Percentiles rank a stretch among this genome's conserved stretches.
These are phyloP conservation scores for Exophiala bonariae DNA, from an alignment of 2,329 filamentous ascomycete species.

Conservation along the genomic window DNA sequence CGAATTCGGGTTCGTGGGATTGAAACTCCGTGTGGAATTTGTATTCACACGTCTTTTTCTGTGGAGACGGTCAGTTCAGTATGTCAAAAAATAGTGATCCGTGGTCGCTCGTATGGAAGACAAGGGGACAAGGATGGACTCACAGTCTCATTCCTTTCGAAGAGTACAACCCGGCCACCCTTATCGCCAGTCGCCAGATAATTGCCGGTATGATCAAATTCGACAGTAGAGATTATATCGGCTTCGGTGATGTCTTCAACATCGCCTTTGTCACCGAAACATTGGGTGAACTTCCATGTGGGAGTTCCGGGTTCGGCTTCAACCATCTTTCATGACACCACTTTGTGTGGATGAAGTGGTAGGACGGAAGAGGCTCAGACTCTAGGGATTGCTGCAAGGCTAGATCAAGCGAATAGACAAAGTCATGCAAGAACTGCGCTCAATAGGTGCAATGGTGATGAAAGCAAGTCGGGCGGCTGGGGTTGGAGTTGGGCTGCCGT, in stretches of 20 bases:
- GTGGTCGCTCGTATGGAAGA: no score
- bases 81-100: no score
- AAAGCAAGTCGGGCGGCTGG: not conserved
- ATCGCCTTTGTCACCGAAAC: slow-evolving; percentile 99
- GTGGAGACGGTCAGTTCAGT: slow-evolving; percentile 21
- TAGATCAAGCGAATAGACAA: slow-evolving; percentile 5
- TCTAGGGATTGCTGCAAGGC: slow-evolving; percentile 2
- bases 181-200: slow-evolving; percentile 55
- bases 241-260: slow-evolving; percentile 96
- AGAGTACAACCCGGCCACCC: slow-evolving; percentile 52
- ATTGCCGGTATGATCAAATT: slow-evolving; percentile 54
- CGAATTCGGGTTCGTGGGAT: slow-evolving; percentile 98
- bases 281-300: slow-evolving; percentile 99
- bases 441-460: slow-evolving; percentile 1
- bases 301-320: slow-evolving; percentile 91
- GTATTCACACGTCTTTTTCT: slow-evolving; percentile 99
- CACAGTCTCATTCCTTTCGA: slow-evolving; percentile 86
- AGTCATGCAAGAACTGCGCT: slow-evolving; percentile 20
- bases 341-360: not conserved
- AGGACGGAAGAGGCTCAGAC: no score
- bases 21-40: slow-evolving; percentile 99
- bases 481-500: slow-evolving; percentile 7
- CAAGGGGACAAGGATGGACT: slow-evolving; percentile 34
- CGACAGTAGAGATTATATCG: slow-evolving; percentile 54
- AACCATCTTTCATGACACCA: slow-evolving; percentile 72